These are phyloP conservation scores for Blastomyces silverae DNA, from an alignment of 2,329 filamentous ascomycete species.

Conservation along the genomic window DNA sequence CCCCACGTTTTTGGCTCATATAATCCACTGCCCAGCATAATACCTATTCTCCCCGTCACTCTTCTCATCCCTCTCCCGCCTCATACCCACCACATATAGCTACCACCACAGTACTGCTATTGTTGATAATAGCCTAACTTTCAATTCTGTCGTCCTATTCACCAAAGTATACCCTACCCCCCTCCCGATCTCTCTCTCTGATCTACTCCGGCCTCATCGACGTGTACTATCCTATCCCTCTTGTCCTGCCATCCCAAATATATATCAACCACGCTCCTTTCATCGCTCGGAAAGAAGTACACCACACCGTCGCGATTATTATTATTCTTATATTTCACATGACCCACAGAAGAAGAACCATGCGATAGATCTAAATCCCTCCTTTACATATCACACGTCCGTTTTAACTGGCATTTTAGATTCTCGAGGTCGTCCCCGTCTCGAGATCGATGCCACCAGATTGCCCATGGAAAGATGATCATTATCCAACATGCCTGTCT, in stretches of 20 bases:
- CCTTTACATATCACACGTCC: conserved; percentile 20
- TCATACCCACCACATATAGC: neutral
- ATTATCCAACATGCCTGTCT: conserved; percentile 35
- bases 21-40: neutral
- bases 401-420: conserved; percentile 35
- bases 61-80: neutral
- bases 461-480: conserved; percentile 38
- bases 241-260: neutral
- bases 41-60: neutral
- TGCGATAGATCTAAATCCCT: conserved; percentile 34
- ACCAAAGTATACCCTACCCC: neutral
- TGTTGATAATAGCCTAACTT: neutral
- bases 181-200: neutral
- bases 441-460: conserved; percentile 30
- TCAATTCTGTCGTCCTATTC: neutral
- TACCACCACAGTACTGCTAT: too few species aligned
- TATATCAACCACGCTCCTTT: conserved; percentile 1
- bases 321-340: conserved; percentile 15
- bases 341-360: conserved; percentile 25
- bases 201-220: neutral
- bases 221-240: neutral
- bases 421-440: conserved; percentile 27
- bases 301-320: conserved; percentile 11
- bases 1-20: conserved; percentile 13
- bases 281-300: neutral